phyloP scores from a whole-genome alignment of 208 protist genomes.

The Plasmodiophora brassicae region DNA sequence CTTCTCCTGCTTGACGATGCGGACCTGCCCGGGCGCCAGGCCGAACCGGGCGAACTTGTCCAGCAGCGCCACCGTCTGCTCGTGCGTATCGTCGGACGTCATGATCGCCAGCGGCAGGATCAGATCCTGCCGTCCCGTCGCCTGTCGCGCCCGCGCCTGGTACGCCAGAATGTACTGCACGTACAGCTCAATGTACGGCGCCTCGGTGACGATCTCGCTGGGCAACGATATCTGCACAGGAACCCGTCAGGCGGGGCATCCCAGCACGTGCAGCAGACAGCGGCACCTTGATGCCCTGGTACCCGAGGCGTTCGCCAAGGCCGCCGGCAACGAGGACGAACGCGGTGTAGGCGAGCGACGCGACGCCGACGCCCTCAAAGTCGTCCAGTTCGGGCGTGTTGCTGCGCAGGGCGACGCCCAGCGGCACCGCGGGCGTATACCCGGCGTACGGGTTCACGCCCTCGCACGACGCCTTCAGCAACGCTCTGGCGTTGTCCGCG shows the following conservation, averaged over 20 bases:
- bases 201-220: conserved; percentile 70
- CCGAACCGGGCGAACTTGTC: conserved; percentile 60
- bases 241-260: neutral
- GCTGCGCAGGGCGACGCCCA: conserved; percentile 59
- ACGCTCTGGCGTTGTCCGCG: conserved; percentile 66
- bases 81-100: conserved; percentile 83
- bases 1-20: conserved; percentile 75
- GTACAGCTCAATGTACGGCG: conserved; percentile 70
- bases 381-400: conserved; percentile 56
- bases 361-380: conserved; percentile 60
- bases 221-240: conserved; percentile 62
- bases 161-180: conserved; percentile 59
- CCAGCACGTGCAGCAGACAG: neutral
- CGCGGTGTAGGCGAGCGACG: conserved; percentile 58
- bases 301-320: conserved; percentile 81
- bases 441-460: conserved; percentile 61
- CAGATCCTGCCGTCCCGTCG: conserved; percentile 3
- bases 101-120: conserved; percentile 80
- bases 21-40: conserved; percentile 54
- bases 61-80: conserved; percentile 68
- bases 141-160: conserved; percentile 60
- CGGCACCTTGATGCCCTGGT: conserved; percentile 77
- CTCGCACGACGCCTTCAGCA: conserved; percentile 60
- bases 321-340: conserved; percentile 81
- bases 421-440: conserved; percentile 65